Base-by-base conservation (phyloP, 495 filamentous ascomycete genomes). In the Podospora pseudocomata region DNA sequence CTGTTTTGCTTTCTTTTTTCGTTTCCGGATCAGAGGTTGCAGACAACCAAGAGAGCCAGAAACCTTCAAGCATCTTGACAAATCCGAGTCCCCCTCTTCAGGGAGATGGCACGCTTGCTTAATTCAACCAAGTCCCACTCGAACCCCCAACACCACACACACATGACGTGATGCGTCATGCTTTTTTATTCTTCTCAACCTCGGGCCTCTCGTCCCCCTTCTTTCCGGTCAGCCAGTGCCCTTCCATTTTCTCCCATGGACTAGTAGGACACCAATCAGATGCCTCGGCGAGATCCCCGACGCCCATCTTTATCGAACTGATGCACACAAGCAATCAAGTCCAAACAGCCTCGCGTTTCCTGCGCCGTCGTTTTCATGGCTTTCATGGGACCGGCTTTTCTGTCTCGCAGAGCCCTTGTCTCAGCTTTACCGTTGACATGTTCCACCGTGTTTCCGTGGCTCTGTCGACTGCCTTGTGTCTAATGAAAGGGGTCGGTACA, bases 351-450 rank as follows among this genome's bases (percentile, higher is more conserved):
- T 61, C 30, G 59, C 59, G 59, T 5, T 61, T 28, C 26, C 59
- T 34, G 59, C 59, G 23, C 59, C 26, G 30, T 61, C 30, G 20
- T 58, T 58, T 26, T 26, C 55, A 58, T 20, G n/a, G 23, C 23
- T 23, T 23, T 23, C 23, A 23, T 23, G 15, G 23, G 11, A 19
- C 55, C 55, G 19, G 23, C n/a, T 55, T 34, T 32, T 32, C 26
- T 53, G 44, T 71, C 64, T 66, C 26, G 28, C 26, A 11, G 39
- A 30, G 53, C 65, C 63, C 19, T 30, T 63, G 59, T 71, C 70
- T 65, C 27, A 58, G n/a, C 49, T 61, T 39, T 44, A 62, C 69
- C 61, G 59, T 70, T 73, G 71, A 69, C 71, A 73, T 69, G 68
- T 71, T 68, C 26, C 66, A 70, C 69, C 23, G 60, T 66, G 67